Percentiles rank a stretch among this genome's conserved stretches.
phyloP scores from a whole-genome alignment of 805 yeast species.

The Candida wancherniae region DNA sequence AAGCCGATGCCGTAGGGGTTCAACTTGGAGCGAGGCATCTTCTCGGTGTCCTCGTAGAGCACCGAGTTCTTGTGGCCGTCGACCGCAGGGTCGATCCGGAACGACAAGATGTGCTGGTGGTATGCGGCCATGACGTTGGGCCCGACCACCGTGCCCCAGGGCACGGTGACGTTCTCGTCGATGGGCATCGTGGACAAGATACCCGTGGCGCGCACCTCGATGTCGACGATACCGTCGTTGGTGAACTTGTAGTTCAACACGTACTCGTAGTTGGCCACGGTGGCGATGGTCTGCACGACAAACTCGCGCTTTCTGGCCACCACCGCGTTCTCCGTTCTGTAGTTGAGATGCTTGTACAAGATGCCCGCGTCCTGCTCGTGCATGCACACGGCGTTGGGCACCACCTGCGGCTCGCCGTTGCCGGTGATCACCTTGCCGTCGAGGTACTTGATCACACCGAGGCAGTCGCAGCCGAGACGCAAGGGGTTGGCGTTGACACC shows the following conservation, averaged over 20 bases:
- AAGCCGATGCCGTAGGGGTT: slow-evolving; percentile 73
- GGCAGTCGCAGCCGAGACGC: slow-evolving; percentile 73
- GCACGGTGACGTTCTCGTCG: slow-evolving; percentile 60
- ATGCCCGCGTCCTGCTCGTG: slow-evolving; percentile 77
- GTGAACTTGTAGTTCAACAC: slow-evolving; percentile 65
- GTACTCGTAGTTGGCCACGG: slow-evolving; percentile 82
- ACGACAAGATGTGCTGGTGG: slow-evolving; percentile 75
- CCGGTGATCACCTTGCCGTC: slow-evolving; percentile 54
- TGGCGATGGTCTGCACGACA: slow-evolving; percentile 73
- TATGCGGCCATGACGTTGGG: slow-evolving; percentile 79
- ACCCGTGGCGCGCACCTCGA: slow-evolving; percentile 82
- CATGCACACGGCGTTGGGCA: slow-evolving; percentile 70
- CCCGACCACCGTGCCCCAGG: slow-evolving; percentile 71
- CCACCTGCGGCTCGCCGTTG: slow-evolving; percentile 56
- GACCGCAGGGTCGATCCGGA: slow-evolving; percentile 76
- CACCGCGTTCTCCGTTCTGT: slow-evolving; percentile 62
- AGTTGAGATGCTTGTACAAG: slow-evolving; percentile 73
- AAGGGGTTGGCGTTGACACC: slow-evolving; percentile 68
- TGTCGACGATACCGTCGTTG: slow-evolving; percentile 70
- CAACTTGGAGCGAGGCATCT: slow-evolving; percentile 49
- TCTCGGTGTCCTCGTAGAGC: slow-evolving; percentile 62
- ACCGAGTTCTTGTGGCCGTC: slow-evolving; percentile 79
- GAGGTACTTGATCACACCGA: slow-evolving; percentile 70
- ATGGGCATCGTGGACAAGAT: slow-evolving; percentile 79
- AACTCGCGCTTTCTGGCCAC: slow-evolving; percentile 74